Base-by-base conservation (phyloP, 352 stramenopile genomes). In the Globisporangium nodosum region DNA sequence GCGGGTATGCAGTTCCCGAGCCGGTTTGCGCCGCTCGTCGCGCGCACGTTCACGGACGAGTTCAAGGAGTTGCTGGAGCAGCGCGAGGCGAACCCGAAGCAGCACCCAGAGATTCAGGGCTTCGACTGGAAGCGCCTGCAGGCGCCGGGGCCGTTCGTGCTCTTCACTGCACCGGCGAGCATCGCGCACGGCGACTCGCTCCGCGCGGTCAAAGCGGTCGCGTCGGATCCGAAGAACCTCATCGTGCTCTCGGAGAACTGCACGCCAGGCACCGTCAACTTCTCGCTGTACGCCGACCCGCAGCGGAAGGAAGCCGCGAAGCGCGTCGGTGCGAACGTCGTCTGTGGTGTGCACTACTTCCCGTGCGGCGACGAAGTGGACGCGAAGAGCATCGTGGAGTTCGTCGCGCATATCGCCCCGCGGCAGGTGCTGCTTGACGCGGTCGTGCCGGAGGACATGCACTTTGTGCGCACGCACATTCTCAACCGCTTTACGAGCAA, bases 161-260 rank as follows among this genome's bases (percentile, higher is more conserved):
- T 95, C 21, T 94, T 95, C 59, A 90, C 86, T 3, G 80, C 76
- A 0, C 84, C 84, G 9, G 86, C 86, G 5, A 88, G 81, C 47
- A 89, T 93, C 30, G 74, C 74, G 16, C 72, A 88, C 11, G 82
- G 83, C 3, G 81, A 94, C 51, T 91, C 86, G 15, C 63, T 75
- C 20, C 71, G 76, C 50, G 84, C 82, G 2, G 72, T 93, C 35
- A 87, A 87, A 31, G 70, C 71, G 0, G 57, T 77, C 35, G 82
- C 82, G 3, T 78, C 58, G 13, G 81, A 95, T 40, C 73, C 82
- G 1, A 88, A 87, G 64, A 95, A 95, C 51, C 70, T 95, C 2
- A 78, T 95, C 16, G 84, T 95, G 4, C 69, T 95, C 8, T 95
- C 86, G 8, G 86, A 95, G 56, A 74, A 87, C 53, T 92, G 84